Evolutionary conservation across 2,329 filamentous ascomycete genomes (phyloP).

Genomic region (Xylaria sp.): DNA sequence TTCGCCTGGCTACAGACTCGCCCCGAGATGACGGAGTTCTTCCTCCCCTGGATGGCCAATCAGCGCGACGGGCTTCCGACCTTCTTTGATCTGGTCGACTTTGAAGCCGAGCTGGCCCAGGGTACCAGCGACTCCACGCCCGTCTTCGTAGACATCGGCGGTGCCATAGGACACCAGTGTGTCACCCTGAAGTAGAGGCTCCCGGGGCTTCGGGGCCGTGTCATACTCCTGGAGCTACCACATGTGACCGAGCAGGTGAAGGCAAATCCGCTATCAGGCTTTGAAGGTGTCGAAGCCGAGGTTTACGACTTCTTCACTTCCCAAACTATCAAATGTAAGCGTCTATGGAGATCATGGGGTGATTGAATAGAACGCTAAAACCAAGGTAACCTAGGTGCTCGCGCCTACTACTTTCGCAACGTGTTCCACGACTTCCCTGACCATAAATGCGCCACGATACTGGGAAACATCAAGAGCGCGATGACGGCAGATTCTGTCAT

Average conservation of each 20-base stretch:
- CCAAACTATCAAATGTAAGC: conserved; percentile 5
- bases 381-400: conserved; percentile 13
- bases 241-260: conserved; percentile 1
- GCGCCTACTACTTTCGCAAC: conserved; percentile 21
- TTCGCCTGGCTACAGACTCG: no score
- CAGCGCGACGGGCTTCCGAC: no score
- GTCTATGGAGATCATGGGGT: background rate
- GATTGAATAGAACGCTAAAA: background rate
- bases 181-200: no score
- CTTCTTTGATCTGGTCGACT: no score
- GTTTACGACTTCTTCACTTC: conserved; percentile 11
- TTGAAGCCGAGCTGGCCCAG: no score
- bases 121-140: no score
- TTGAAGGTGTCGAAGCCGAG: conserved; percentile 3
- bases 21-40: no score
- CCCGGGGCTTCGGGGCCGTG: no score
- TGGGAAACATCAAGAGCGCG: conserved; percentile 11
- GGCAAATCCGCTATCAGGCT: background rate
- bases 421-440: conserved; percentile 21
- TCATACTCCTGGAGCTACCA: conserved; percentile 9
- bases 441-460: conserved; percentile 9
- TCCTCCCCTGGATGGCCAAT: no score
- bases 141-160: no score
- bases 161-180: no score
- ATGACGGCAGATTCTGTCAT: conserved; percentile 20